Evolutionary conservation across 2,329 filamentous ascomycete genomes (phyloP), one percentile per base, ranked within the genome.

Genomic region (Cadophora luteo-olivacea): DNA sequence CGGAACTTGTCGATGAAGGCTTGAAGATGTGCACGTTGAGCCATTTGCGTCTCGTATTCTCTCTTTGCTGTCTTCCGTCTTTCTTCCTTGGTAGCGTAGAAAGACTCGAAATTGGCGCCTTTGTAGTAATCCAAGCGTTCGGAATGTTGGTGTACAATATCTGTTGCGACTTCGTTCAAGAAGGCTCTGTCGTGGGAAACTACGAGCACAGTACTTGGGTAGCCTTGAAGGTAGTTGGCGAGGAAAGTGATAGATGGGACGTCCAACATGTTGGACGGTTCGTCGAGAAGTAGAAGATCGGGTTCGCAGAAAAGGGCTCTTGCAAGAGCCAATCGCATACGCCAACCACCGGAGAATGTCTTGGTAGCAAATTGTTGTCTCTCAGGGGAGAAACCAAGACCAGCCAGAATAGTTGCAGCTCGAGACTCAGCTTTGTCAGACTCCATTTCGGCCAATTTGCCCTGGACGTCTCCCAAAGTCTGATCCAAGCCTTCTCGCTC

Each of bases 181-280:
- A 99, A 99, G 0, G 96, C 94, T 86, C 96, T 90, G 88, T 99
- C 96, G 92, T 99, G 96, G 80, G 93, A 97, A 72, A 99, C 96
- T 65, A 99, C 95, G 16, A 99, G 86, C 33, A 99, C 90, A 1
- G 96, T 98, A 81, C 93, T 97, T 49, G 95, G 95, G 78, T 99
- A 99, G 61, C 85, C 85, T 80, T 97, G 94, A 9, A 99, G 91
- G 79, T 99, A 99, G 77, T 94, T 95, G 60, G 95, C 92, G 79
- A 99, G 87, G 88, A 98, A 99, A 67, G 96, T 97, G 78, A 99
- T 98, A 29, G 96, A 98, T n/a, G 96, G 96, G 68, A 99, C 96
- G 82, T 98, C 96, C 93, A 99, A 94, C 95, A 98, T 98, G 89
- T 98, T 98, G 66, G 95, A 98, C 83, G 96, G 96, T 89, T 99